phyloP scores from a whole-genome alignment of 179 eudicot genomes.

The Amaranthus tricolor region DNA sequence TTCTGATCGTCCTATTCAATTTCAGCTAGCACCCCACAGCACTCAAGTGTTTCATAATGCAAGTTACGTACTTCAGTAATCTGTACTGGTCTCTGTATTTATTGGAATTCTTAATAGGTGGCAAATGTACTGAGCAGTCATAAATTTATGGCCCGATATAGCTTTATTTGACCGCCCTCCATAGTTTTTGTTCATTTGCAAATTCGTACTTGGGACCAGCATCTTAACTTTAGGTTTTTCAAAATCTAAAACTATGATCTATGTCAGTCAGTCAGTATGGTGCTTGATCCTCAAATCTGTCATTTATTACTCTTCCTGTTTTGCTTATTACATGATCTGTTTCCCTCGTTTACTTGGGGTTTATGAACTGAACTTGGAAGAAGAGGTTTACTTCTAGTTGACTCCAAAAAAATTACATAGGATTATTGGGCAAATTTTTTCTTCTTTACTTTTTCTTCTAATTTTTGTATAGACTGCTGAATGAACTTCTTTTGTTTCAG shows the following conservation, averaged over 20 bases:
- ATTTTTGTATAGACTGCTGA: background rate
- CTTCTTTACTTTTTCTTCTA: background rate
- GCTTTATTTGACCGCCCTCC: background rate
- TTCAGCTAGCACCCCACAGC: background rate
- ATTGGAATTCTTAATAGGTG: background rate
- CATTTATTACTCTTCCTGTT: background rate
- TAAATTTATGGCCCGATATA: background rate
- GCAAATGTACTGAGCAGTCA: background rate
- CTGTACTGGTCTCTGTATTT: background rate
- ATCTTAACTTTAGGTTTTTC: background rate
- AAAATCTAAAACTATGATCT: background rate
- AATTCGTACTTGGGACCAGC: background rate
- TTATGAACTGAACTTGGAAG: background rate
- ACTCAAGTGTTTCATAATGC: background rate
- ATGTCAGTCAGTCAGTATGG: background rate
- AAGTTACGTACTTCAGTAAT: background rate
- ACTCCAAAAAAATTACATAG: background rate
- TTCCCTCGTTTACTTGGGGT: background rate
- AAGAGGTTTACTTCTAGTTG: background rate
- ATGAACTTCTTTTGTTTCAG: conserved; percentile 40
- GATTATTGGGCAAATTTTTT: background rate
- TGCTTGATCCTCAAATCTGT: background rate
- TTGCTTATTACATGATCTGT: background rate
- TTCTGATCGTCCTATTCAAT: background rate
- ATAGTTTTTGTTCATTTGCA: background rate